A percentile compares a stretch with the other conserved stretches of the same genome.
These are phyloP conservation scores for Anethum foeniculum DNA, from an alignment of 140 eudicot genomes.

Conservation along the genomic window DNA sequence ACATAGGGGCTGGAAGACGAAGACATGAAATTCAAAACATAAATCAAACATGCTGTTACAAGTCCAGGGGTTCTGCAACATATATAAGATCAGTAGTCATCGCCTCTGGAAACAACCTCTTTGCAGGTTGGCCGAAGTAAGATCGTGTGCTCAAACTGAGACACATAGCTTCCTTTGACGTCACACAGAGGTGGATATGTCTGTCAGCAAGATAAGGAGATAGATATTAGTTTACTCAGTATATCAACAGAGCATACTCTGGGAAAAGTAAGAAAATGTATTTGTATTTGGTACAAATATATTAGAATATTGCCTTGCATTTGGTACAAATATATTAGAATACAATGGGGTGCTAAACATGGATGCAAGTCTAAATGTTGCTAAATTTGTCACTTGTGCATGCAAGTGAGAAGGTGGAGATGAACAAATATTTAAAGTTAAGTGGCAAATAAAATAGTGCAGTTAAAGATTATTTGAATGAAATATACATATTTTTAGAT, in stretches of 20 bases:
- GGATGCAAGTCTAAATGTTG: too few species aligned
- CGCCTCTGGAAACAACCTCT: slow-evolving; percentile 89
- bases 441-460: too few species aligned
- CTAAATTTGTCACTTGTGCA: too few species aligned
- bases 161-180: slow-evolving; percentile 78
- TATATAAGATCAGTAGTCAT: slow-evolving; percentile 33
- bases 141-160: slow-evolving; percentile 94
- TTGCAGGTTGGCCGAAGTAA: slow-evolving; percentile 99
- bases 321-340: too few species aligned
- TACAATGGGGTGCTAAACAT: too few species aligned
- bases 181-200: slow-evolving; percentile 95
- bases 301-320: too few species aligned
- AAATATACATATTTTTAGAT: too few species aligned
- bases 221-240: not conserved
- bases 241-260: not conserved
- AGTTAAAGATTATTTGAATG: too few species aligned
- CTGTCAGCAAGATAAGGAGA: slow-evolving; percentile 27
- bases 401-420: too few species aligned
- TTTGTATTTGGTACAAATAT: too few species aligned
- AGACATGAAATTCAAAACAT: not conserved
- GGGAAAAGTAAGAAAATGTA: not conserved
- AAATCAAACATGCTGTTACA: not conserved
- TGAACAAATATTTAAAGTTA: too few species aligned
- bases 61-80: not conserved
- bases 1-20: not conserved